Percentiles rank a stretch among this genome's conserved stretches.
Evolutionary conservation across 1,139 yeast species (phyloP).

Genomic region (Torulaspora globosa): DNA sequence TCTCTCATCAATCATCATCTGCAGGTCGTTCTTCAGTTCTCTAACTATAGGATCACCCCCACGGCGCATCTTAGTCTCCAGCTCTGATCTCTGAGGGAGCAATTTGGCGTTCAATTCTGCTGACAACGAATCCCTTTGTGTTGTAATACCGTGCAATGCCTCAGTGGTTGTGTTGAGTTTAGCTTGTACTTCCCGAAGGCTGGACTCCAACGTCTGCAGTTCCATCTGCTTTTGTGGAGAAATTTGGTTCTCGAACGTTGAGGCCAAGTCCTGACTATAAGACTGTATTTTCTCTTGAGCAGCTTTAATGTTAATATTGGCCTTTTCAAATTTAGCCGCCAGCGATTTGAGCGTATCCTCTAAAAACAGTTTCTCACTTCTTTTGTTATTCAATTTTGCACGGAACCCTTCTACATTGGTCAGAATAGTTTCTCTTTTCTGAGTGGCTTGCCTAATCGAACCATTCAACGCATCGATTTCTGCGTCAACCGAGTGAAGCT

Average conservation of each 20-base stretch:
- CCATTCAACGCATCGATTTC: conserved; percentile 46
- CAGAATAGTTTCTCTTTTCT: conserved; percentile 42
- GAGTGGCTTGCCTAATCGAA: conserved; percentile 45
- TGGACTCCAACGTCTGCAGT: conserved; percentile 41
- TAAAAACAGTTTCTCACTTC: conserved; percentile 42
- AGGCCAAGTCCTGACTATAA: conserved; percentile 48
- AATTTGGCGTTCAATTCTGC: conserved; percentile 59
- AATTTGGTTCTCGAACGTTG: conserved; percentile 54
- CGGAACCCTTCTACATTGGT: conserved; percentile 46
- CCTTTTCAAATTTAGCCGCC: conserved; percentile 32
- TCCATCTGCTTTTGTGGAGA: conserved; percentile 44
- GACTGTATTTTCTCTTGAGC: conserved; percentile 39
- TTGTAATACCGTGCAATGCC: conserved; percentile 48
- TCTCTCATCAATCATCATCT: conserved; percentile 24
- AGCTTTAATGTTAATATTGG: conserved; percentile 26
- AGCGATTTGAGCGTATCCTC: conserved; percentile 44
- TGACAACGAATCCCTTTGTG: conserved; percentile 48
- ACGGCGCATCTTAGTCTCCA: conserved; percentile 19
- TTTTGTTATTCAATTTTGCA: conserved; percentile 42
- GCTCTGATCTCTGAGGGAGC: conserved; percentile 40
- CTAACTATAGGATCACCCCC: conserved; percentile 24
- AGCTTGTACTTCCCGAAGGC: conserved; percentile 44
- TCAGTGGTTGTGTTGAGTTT: conserved; percentile 44
- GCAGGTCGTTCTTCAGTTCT: conserved; percentile 38
- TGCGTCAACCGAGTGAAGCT: conserved; percentile 42